Conservation (phyloP, 1,284 basidiomycete species). For the Cystobasidium pallidum region DNA sequence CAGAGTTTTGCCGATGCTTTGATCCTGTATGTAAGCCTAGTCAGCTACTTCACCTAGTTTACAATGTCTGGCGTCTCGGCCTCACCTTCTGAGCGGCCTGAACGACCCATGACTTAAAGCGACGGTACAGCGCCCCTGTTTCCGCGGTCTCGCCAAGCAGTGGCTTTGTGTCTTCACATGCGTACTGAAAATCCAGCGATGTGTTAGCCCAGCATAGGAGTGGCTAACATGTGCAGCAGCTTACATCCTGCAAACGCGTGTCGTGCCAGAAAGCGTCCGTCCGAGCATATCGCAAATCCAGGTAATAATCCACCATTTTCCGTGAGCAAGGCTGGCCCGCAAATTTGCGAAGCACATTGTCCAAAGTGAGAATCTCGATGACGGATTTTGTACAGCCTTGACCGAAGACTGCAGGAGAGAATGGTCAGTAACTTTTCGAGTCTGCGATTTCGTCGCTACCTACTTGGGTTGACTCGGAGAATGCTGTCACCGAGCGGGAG, state of each 20-base stretch:
- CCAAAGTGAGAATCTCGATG: conserved; percentile 32
- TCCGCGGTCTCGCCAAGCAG: conserved; percentile 24
- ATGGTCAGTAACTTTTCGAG: too few species aligned
- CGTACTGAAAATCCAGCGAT: neutral
- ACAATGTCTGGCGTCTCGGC: neutral
- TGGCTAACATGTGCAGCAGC: neutral
- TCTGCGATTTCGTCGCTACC: too few species aligned
- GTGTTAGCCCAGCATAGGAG: neutral
- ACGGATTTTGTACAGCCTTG: conserved; percentile 39
- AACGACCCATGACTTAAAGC: conserved; percentile 22
- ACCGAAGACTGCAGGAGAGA: conserved; percentile 21
- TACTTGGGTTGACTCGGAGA: conserved; percentile 38
- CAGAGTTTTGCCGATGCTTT: conserved; percentile 13
- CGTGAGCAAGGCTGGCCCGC: neutral
- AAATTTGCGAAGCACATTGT: conserved; percentile 15
- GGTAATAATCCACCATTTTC: conserved; percentile 3
- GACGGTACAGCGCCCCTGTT: conserved; percentile 6
- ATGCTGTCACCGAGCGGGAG: conserved; percentile 34
- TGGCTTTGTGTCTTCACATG: conserved; percentile 33
- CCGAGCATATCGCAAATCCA: conserved; percentile 29
- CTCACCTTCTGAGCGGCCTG: conserved; percentile 22
- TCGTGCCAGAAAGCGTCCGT: conserved; percentile 27
- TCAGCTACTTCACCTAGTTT: neutral
- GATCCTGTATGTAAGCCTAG: neutral
- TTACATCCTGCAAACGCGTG: conserved; percentile 21